phyloP scores from a whole-genome alignment of 106 monocot genomes.

The Dioscorea dumetorum region DNA sequence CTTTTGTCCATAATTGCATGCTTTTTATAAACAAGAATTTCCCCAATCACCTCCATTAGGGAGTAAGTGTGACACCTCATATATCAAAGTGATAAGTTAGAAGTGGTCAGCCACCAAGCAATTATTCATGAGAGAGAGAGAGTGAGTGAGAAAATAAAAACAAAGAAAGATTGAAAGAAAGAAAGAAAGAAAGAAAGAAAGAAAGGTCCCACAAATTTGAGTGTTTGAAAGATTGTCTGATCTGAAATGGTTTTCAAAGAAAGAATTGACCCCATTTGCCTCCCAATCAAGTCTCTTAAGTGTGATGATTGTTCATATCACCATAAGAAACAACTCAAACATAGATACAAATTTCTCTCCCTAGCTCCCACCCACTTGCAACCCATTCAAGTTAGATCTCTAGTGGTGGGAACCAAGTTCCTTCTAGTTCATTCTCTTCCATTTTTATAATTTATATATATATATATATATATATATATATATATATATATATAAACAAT shows the following conservation, averaged over 20 bases:
- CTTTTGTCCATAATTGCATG: too few species aligned
- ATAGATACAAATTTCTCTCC: background rate
- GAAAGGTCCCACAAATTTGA: background rate
- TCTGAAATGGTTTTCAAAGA: too few species aligned
- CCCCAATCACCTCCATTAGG: too few species aligned
- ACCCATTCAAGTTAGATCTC: background rate
- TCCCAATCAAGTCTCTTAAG: background rate
- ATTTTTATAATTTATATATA: too few species aligned
- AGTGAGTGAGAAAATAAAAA: background rate
- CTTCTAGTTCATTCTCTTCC: too few species aligned
- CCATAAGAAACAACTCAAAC: background rate
- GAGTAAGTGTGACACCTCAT: too few species aligned
- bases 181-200: background rate
- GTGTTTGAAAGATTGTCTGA: background rate
- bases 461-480: too few species aligned
- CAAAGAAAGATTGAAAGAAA: background rate
- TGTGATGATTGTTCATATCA: background rate
- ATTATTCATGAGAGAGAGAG: background rate
- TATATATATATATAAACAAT: too few species aligned
- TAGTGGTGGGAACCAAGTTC: too few species aligned
- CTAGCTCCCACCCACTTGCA: background rate
- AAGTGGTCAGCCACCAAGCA: background rate
- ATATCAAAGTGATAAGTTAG: background rate
- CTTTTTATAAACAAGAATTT: too few species aligned
- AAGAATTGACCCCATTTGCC: background rate